These are phyloP conservation scores for Quercus variabilis DNA, from an alignment of 306 rosid genomes.

Conservation along the genomic window DNA sequence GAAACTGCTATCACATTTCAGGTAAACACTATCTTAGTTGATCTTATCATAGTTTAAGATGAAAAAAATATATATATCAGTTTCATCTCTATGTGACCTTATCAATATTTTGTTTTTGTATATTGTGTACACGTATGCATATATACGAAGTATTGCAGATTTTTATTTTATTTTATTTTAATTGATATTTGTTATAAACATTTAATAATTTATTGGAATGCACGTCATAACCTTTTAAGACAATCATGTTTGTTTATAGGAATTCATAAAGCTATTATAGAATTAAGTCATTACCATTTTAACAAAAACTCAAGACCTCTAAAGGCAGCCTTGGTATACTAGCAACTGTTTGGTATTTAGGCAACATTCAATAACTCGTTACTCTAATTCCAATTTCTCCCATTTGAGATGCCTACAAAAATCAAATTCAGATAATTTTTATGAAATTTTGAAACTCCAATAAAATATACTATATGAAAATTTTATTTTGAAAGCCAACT, in stretches of 20 bases:
- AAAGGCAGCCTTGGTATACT: slow-evolving; percentile 24
- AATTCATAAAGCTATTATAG: background rate
- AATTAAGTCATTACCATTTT: slow-evolving; percentile 27
- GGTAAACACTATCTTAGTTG: too few species aligned
- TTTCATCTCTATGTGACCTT: too few species aligned
- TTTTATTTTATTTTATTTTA: too few species aligned
- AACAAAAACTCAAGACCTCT: slow-evolving; percentile 41
- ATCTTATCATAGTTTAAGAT: too few species aligned
- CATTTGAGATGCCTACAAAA: slow-evolving; percentile 29
- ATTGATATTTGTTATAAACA: too few species aligned
- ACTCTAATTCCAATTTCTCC: slow-evolving; percentile 39
- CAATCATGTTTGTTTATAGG: background rate
- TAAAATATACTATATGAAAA: background rate
- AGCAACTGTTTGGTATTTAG: slow-evolving; percentile 25
- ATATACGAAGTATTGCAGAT: too few species aligned
- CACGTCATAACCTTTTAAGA: background rate
- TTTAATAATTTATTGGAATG: too few species aligned
- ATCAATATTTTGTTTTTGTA: too few species aligned
- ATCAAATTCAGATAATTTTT: background rate
- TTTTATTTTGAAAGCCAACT: too few species aligned
- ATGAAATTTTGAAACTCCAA: background rate
- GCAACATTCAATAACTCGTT: slow-evolving; percentile 30
- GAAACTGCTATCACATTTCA: too few species aligned
- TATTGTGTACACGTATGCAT: too few species aligned
- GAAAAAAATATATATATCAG: too few species aligned